phyloP scores from a whole-genome alignment of 148 eudicot genomes.

The Chenopodium suecicum region DNA sequence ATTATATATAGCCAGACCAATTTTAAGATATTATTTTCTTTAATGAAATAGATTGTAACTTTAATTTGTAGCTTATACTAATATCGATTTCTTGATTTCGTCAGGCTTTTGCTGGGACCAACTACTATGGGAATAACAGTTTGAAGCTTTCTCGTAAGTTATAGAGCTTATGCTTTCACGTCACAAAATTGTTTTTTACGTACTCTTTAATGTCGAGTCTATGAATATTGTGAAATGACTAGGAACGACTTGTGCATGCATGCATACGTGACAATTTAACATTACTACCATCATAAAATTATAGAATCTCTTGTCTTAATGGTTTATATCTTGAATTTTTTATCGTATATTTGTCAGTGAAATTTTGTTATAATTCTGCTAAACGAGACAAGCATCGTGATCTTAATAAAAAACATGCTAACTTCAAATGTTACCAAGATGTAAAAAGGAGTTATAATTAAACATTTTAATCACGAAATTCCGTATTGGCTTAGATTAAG shows the following conservation, averaged over 20 bases:
- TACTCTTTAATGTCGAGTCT: no score
- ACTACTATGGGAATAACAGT: neutral
- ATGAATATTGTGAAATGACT: neutral
- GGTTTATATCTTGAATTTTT: no score
- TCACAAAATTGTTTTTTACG: no score
- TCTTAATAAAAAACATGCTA: neutral
- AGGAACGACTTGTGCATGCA: no score
- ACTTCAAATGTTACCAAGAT: neutral
- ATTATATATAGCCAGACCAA: neutral
- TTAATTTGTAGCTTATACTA: neutral
- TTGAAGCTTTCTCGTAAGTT: slow-evolving; percentile 11
- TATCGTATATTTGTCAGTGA: no score
- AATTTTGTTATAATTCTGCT: no score
- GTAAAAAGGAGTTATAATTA: neutral
- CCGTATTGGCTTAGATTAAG: no score
- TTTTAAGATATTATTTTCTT: neutral
- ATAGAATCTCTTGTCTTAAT: no score
- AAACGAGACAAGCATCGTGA: neutral
- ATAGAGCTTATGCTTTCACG: neutral
- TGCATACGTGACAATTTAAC: no score
- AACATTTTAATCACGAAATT: no score
- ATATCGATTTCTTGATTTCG: neutral
- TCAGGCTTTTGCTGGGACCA: slow-evolving; percentile 4
- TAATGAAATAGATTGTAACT: neutral
- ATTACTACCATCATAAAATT: no score